Base-by-base conservation (phyloP, 2,329 filamentous ascomycete species). In the Pseudogymnoascus sp. region DNA sequence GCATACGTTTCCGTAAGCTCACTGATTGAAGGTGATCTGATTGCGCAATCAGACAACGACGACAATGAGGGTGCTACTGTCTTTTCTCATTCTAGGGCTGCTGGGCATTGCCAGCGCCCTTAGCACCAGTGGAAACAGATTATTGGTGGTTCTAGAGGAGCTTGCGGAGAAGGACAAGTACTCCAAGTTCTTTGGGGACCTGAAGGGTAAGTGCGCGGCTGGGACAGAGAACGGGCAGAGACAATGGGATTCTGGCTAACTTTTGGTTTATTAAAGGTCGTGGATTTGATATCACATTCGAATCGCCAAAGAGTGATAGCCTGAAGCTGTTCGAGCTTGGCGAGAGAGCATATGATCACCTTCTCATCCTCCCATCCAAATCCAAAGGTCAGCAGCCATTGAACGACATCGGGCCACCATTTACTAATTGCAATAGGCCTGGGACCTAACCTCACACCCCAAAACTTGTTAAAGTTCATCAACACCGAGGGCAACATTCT, bases 401-500 rank as follows among this genome's bases (percentile, higher is more conserved):
- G 16, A 20, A 22, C 35, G 18, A 18, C 35, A 43, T 20, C 35
- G 68, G 25, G 6, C 47, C 11, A 9, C 22, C 61, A 14, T 28
- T 54, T 67, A 57, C 59, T 38, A 57, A 18, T 33, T 25, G 25
- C 12, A 16, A 33, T 43, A 92, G 89, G 90, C 64, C 89, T 97
- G 63, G 94, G 94, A 61, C 92, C 93, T 66, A 86, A 89, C 68
- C 78, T 99, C 73, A 93, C 90, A 2, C 91, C 94, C 59, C 90
- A 91, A 72, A 78, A 87, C 65, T 84, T 99, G 67, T 83, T 97
- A 74, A 85, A 97, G 69, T 99, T 97, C 77, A 79, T 96, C 78
- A 94, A 96, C 75, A 86, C 87, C 62, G 81, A 94, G 63, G 94
- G 94, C 74, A 99, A 99, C 77, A 84, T 99, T 71, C 82, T 99